Evolutionary conservation across 257 asterid species (phyloP), one percentile per base, ranked within the genome.

Genomic region (Galeopsis tetrahit): DNA sequence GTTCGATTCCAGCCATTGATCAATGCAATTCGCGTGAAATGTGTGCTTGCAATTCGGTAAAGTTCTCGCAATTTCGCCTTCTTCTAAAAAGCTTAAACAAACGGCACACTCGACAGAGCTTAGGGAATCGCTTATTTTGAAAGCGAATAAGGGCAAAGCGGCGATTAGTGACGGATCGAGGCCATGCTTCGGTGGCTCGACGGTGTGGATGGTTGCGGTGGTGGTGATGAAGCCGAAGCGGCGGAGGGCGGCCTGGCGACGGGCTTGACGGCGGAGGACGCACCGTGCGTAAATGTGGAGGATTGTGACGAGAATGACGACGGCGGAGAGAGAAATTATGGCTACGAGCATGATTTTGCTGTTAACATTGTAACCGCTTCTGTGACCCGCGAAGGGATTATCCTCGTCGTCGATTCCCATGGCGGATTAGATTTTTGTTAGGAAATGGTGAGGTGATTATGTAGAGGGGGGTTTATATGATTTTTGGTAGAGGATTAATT

Each of bases 1-100:
- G 13, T 86, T 87, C 3, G 94, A 69, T 3, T 66, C 77, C 2
- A 93, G 72, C 98, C 98, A 93, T 5, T 59, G 79, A 56, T 93
- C 96, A 49, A 93, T 79, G 63, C 98, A 93, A 11, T 86, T 90
- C 0, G 84, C 88, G 57, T 93, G 98, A 73, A 93, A 93, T 53
- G 67, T 71, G 68, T 93, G 98, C 39, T 84, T 85, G 78, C 98
- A 93, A 34, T 91, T 91, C 0, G 98, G 97, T 77, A 93, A 61
- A 9, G 60, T 71, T 70, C 96, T 75, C 5, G 66, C 90, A 56
- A n/a, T 76, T 66, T 93, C 97, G 1, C 96, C 97, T 5, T 89
- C 95, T 4, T 85, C 90, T 10, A 91, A 63, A 0, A 5, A 13
- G 70, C 90, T 80, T 38, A 91, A 39, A 68, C 98, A 93, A 53